Percentiles rank a stretch among this genome's conserved stretches.
Evolutionary conservation across 2,329 filamentous ascomycete genomes (phyloP).

Genomic region (Fusarium hostae): DNA sequence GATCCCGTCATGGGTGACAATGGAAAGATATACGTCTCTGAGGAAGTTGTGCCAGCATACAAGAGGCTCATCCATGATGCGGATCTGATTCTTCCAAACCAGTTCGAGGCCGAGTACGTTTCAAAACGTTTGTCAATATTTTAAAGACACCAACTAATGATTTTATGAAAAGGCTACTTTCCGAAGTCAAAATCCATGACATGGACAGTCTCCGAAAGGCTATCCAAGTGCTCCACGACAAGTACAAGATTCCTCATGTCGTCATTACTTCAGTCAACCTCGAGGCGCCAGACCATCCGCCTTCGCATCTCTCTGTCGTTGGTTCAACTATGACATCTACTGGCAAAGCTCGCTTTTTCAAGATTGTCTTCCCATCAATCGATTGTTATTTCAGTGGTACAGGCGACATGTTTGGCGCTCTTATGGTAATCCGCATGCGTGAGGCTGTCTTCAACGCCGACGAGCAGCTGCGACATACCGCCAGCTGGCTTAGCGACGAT

Average conservation of each 20-base stretch:
- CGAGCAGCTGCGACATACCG: constrained; percentile 59
- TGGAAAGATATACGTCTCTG: constrained; percentile 87
- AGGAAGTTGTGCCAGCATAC: constrained; percentile 92
- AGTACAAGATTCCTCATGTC: constrained; percentile 83
- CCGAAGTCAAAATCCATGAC: constrained; percentile 83
- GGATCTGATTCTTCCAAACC: constrained; percentile 93
- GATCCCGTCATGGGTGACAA: constrained; percentile 99
- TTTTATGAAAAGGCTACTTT: constrained; percentile 72
- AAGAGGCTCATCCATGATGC: constrained; percentile 81
- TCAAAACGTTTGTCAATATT: not conserved
- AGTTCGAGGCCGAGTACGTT: constrained; percentile 93
- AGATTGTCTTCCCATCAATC: constrained; percentile 85
- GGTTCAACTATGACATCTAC: constrained; percentile 76
- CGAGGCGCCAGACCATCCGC: constrained; percentile 61
- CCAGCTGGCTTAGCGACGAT: constrained; percentile 83
- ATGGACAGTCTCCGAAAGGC: constrained; percentile 77
- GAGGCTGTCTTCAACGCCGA: constrained; percentile 72
- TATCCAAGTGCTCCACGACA: constrained; percentile 79
- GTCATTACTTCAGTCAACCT: constrained; percentile 91
- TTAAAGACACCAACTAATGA: not conserved
- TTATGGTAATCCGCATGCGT: constrained; percentile 87
- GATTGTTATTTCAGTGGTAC: constrained; percentile 97
- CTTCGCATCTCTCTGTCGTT: constrained; percentile 73
- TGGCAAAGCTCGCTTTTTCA: constrained; percentile 82
- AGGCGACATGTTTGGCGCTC: constrained; percentile 96